Base-by-base conservation (phyloP, 2,329 filamentous ascomycete species). In the Exserohilum rostratum region DNA sequence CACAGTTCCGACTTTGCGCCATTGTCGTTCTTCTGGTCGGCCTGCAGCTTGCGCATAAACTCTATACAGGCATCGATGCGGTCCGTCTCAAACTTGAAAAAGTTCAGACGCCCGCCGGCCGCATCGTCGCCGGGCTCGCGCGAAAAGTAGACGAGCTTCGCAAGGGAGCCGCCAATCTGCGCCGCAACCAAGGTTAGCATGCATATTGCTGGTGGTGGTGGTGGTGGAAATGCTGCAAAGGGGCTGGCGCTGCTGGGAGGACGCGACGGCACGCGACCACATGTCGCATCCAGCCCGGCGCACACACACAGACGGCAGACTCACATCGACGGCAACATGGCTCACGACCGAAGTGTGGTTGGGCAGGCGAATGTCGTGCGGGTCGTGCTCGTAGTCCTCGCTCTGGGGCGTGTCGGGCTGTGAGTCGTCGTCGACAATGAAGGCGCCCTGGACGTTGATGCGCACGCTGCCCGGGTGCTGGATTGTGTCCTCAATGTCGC, bases 91-190 rank as follows among this genome's bases (percentile, higher is more conserved):
- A 98, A 98, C 70, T 89, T 96, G 69, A 96, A 84, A 72, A 99
- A 99, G 77, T 96, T 96, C 49, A 99, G 82, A 20, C 95, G 87
- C 50, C 95, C 95, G 51, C 95, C 95, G 45, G 90, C 87, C 65
- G 93, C 89, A 25, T 83, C 85, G 11, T 89, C 90, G 71, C 89
- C 85, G 37, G 89, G 85, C 77, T 98, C 95, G 62, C 91, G 90
- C 15, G 93, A 95, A 72, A 98, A 98, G 80, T 97, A 99, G 56
- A 99, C 95, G 40, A 99, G 86, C 79, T 99, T 99, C 62, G 92
- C 93, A 30, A 99, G 82, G 13, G 93, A 96, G 64, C 95, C 95
- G 62, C 95, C 95, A 75, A 99, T 98, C 90, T 96, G 73, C 29
- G 35, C 31, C 39, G 46, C 65, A 55, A 38, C 42, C 34, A 10